Conservation (phyloP, 1,139 yeast genomes). For the Kazachstania sp. region DNA sequence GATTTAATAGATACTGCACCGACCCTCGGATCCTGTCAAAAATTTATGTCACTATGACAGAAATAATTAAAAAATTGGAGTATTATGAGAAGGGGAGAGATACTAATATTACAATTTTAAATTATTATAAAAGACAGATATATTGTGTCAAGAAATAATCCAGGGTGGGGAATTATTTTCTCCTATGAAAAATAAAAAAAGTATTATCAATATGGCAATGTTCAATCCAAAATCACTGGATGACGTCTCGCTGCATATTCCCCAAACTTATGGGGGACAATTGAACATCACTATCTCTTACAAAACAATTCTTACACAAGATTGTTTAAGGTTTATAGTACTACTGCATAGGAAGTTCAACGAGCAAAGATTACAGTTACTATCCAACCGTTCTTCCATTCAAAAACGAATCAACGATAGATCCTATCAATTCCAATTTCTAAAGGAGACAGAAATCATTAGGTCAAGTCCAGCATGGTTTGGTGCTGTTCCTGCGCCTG, state of each 20-base stretch:
- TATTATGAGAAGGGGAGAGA: too few species aligned
- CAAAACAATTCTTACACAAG: conserved; percentile 40
- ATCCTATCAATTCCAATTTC: conserved; percentile 44
- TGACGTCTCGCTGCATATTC: background rate
- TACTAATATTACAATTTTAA: too few species aligned
- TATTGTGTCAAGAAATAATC: too few species aligned
- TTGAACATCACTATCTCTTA: background rate
- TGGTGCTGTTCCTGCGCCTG: conserved; percentile 59
- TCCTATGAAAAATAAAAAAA: too few species aligned
- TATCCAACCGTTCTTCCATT: conserved; percentile 51
- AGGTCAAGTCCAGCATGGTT: conserved; percentile 68
- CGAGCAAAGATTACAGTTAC: conserved; percentile 46
- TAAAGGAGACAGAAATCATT: conserved; percentile 56
- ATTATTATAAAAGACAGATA: too few species aligned
- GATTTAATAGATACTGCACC: too few species aligned
- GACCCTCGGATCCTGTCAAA: too few species aligned
- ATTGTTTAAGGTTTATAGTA: conserved; percentile 63
- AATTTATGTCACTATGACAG: too few species aligned
- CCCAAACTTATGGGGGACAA: background rate
- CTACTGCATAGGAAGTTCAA: conserved; percentile 67
- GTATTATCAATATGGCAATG: background rate
- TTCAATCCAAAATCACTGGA: background rate
- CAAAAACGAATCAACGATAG: conserved; percentile 58
- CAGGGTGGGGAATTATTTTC: too few species aligned
- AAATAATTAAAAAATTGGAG: too few species aligned